A percentile compares a stretch with the other conserved stretches of the same genome.
These are phyloP conservation scores for Polyporus tsugae DNA, from an alignment of 1,284 basidiomycete species.

Conservation along the genomic window DNA sequence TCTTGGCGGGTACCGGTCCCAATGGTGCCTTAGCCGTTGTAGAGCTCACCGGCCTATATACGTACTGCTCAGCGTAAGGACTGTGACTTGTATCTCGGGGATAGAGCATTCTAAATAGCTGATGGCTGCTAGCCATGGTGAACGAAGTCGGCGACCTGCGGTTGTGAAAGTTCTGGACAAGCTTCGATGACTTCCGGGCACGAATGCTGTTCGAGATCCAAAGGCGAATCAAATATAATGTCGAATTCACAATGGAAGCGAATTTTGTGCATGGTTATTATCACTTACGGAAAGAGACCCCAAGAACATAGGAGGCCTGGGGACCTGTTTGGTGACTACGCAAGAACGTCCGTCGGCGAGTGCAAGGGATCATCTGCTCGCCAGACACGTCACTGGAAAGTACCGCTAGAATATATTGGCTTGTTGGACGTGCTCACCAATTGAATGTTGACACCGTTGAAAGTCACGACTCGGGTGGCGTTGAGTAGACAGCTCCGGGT, in stretches of 20 bases:
- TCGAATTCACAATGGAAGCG: neutral
- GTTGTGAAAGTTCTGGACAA: neutral
- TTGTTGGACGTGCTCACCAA: neutral
- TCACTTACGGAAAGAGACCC: neutral
- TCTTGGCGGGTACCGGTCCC: neutral
- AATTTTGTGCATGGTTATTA: neutral
- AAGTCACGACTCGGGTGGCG: too few species aligned
- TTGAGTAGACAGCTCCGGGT: neutral
- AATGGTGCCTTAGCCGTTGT: neutral
- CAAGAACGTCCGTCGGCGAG: neutral
- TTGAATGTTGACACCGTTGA: neutral
- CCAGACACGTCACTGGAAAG: neutral
- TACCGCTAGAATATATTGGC: neutral
- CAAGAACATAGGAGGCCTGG: neutral
- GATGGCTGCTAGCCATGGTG: too few species aligned
- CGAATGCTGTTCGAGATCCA: neutral
- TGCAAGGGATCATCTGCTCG: too few species aligned
- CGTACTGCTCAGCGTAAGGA: neutral
- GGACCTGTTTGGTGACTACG: neutral
- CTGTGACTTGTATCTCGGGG: neutral
- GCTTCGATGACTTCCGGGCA: neutral
- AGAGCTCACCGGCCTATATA: neutral
- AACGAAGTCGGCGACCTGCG: neutral
- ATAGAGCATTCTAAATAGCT: neutral
- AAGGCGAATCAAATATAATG: neutral